A percentile compares a stretch with the other conserved stretches of the same genome.
These are phyloP conservation scores for Planoprotostelium fungivorum DNA, from an alignment of 78 protist species.

Conservation along the genomic window DNA sequence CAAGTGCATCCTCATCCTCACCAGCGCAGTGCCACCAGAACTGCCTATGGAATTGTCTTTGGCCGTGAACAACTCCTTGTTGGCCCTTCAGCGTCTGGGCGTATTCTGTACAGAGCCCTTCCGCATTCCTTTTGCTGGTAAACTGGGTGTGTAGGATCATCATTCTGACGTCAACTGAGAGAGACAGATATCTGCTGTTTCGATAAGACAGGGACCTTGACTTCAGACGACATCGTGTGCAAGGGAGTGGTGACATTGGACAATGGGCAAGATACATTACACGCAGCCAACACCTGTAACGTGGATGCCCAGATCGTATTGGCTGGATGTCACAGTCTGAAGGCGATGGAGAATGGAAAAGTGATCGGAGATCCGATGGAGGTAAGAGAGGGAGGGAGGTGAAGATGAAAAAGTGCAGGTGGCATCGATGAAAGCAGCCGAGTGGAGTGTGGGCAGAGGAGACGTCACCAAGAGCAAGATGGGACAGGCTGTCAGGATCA, in stretches of 20 bases:
- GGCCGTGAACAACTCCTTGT: conserved; percentile 85
- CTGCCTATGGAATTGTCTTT: conserved; percentile 97
- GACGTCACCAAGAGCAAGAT: conserved; percentile 10
- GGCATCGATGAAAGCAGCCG: conserved; percentile 79
- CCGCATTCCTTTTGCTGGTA: conserved; percentile 98
- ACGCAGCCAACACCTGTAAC: not conserved
- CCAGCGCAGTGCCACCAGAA: conserved; percentile 98
- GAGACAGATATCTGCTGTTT: conserved; percentile 89
- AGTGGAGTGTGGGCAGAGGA: conserved; percentile 56
- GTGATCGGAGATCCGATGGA: conserved; percentile 97
- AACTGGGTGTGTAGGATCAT: conserved; percentile 18
- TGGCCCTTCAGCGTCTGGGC: conserved; percentile 55
- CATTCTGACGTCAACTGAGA: not conserved
- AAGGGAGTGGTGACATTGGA: conserved; percentile 68
- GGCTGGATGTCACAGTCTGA: conserved; percentile 90
- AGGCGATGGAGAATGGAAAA: conserved; percentile 7
- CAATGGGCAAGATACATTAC: not conserved
- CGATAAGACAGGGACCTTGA: conserved; percentile 99
- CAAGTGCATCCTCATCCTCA: conserved; percentile 87
- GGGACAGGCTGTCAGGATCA: conserved; percentile 27
- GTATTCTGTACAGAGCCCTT: conserved; percentile 99
- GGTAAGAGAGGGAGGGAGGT: not conserved
- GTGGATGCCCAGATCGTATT: conserved; percentile 22
- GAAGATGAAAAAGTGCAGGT: not conserved
- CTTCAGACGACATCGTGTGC: conserved; percentile 84